Evolutionary conservation across 176 grass and related monocot species (phyloP).

Genomic region (Eremochloa ophiuroides): DNA sequence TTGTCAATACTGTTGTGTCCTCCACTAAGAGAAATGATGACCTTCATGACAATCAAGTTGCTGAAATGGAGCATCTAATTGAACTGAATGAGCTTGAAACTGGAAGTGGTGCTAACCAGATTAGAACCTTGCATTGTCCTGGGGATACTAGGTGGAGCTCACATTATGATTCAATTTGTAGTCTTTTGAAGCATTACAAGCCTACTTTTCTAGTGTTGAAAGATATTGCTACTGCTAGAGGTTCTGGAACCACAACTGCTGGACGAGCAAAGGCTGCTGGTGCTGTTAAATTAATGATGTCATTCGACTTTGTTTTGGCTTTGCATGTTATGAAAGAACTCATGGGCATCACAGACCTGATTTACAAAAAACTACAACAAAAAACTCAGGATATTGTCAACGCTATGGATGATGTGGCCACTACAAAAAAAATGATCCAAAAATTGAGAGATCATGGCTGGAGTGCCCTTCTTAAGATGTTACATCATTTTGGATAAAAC

Average conservation of each 20-base stretch:
- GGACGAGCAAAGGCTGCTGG: not conserved
- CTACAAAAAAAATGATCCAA: not conserved
- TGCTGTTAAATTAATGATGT: no score
- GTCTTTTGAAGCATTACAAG: not conserved
- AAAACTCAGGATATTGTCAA: not conserved
- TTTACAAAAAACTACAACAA: not conserved
- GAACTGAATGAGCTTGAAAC: not conserved
- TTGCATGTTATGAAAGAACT: not conserved
- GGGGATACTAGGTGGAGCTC: no score
- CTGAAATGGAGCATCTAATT: not conserved
- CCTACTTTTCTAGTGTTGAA: not conserved
- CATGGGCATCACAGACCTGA: not conserved
- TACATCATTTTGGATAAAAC: not conserved
- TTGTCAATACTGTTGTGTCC: not conserved
- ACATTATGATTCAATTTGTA: no score
- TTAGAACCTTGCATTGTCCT: not conserved
- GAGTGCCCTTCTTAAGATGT: not conserved
- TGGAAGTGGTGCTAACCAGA: not conserved
- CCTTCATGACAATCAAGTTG: not conserved
- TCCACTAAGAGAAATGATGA: not conserved
- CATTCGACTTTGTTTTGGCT: not conserved
- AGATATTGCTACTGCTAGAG: not conserved
- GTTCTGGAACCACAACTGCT: not conserved
- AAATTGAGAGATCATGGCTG: not conserved
- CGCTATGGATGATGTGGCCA: not conserved